A percentile compares a stretch with the other conserved stretches of the same genome.
These are phyloP conservation scores for Plasmodium relictum DNA, from an alignment of 169 alveolate species.

Conservation along the genomic window DNA sequence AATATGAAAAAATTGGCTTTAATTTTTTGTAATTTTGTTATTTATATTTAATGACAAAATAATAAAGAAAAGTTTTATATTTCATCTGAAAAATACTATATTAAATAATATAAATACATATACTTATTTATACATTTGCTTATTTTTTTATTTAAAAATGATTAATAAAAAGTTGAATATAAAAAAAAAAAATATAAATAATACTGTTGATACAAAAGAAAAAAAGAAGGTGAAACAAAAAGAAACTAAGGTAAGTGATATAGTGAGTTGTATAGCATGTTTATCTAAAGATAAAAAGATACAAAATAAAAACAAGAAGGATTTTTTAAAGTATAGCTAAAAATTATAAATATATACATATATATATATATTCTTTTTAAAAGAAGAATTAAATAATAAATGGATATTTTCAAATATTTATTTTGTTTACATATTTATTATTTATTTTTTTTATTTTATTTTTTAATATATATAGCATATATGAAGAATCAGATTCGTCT, in stretches of 20 bases:
- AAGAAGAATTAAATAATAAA: background rate
- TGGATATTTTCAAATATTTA: background rate
- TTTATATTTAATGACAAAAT: no score
- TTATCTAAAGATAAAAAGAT: conserved; percentile 21
- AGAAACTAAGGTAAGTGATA: conserved; percentile 21
- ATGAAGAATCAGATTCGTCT: background rate
- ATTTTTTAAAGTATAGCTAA: conserved; percentile 10
- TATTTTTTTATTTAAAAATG: background rate
- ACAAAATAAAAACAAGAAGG: background rate
- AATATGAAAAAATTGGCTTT: no score
- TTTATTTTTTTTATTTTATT: background rate
- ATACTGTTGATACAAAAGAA: background rate
- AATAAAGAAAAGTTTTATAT: no score
- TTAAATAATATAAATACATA: no score
- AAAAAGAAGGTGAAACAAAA: conserved; percentile 1
- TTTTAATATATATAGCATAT: background rate
- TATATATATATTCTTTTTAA: background rate
- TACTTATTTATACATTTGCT: background rate
- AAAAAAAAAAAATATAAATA: background rate
- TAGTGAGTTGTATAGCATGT: conserved; percentile 36
- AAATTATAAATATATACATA: background rate
- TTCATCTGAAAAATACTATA: no score
- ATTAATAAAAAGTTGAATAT: background rate
- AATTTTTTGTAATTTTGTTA: no score
- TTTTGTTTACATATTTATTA: background rate